Percentiles rank a stretch among this genome's conserved stretches.
Conservation (phyloP, 1,284 basidiomycete species). For the Pseudozyma hubeiensis region DNA sequence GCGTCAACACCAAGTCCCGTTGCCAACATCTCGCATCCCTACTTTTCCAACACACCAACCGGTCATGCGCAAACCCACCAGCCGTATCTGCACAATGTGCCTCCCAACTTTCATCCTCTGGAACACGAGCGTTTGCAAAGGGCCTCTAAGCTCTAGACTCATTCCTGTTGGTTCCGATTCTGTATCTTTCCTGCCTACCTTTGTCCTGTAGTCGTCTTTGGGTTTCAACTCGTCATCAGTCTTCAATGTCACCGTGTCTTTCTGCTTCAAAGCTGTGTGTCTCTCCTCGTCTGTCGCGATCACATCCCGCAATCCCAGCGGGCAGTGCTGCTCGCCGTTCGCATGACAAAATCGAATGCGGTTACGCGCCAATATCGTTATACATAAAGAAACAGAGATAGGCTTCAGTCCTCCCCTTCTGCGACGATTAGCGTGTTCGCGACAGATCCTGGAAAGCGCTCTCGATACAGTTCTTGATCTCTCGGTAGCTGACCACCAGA, state of each 20-base stretch:
- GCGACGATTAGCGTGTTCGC: conserved; percentile 17
- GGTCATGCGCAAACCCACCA: conserved; percentile 16
- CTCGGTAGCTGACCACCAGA: conserved; percentile 92
- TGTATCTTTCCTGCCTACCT: no score
- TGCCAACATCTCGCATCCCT: conserved; percentile 21
- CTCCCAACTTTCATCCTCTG: conserved; percentile 8
- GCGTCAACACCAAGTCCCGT: background rate
- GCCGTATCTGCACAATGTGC: conserved; percentile 12
- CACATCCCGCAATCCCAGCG: no score
- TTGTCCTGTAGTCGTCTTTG: no score
- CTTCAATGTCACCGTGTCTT: conserved; percentile 17
- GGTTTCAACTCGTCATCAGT: background rate
- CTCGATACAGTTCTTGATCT: conserved; percentile 71
- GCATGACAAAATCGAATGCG: background rate
- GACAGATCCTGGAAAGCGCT: conserved; percentile 61
- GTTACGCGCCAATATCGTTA: conserved; percentile 14
- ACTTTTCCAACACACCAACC: conserved; percentile 21
- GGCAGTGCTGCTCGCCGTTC: background rate
- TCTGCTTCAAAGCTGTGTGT: no score
- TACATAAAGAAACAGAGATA: conserved; percentile 10
- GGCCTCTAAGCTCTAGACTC: conserved; percentile 17
- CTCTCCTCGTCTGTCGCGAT: no score
- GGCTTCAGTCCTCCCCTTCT: background rate
- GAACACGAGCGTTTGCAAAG: conserved; percentile 17
- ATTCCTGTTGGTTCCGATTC: no score